phyloP scores from a whole-genome alignment of 768 basidiomycete genomes.

The Boletus subcaerulescens region DNA sequence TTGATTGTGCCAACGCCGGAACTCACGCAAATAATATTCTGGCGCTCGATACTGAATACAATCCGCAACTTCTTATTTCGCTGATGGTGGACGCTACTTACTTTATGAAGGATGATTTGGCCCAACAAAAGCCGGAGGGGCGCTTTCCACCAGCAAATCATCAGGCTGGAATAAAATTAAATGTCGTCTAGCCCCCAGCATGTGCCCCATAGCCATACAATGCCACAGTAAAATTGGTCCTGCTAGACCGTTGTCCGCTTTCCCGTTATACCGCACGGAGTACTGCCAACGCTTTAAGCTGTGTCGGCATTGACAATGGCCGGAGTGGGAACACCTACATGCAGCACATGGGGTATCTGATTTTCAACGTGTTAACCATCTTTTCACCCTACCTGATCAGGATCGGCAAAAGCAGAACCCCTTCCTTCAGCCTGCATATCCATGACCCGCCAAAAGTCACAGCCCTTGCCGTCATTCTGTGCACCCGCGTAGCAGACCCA shows the following conservation, averaged over 20 bases:
- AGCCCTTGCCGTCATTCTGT: slow-evolving; percentile 83
- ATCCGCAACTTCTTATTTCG: background rate
- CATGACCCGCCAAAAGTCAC: slow-evolving; percentile 71
- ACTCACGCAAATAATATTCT: slow-evolving; percentile 4
- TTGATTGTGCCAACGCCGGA: background rate
- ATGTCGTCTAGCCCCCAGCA: background rate
- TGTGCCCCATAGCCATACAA: background rate
- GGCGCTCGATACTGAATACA: background rate
- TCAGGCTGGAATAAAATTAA: background rate
- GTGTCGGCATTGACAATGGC: background rate
- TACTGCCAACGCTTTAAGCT: background rate
- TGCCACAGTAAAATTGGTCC: background rate
- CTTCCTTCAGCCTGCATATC: slow-evolving; percentile 67
- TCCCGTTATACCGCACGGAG: background rate
- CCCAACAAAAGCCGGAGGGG: background rate
- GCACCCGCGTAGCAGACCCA: slow-evolving; percentile 75
- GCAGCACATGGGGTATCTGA: background rate
- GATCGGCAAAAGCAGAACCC: slow-evolving; percentile 42
- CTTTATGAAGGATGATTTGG: background rate
- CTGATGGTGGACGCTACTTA: background rate
- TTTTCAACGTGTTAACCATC: background rate
- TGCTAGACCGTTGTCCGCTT: background rate
- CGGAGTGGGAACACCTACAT: slow-evolving; percentile 2
- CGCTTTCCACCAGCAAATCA: background rate
- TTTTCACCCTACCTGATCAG: background rate